Evolutionary conservation across 495 filamentous ascomycete species (phyloP), one percentile per base, ranked within the genome.

Genomic region (Xylaria sp.): DNA sequence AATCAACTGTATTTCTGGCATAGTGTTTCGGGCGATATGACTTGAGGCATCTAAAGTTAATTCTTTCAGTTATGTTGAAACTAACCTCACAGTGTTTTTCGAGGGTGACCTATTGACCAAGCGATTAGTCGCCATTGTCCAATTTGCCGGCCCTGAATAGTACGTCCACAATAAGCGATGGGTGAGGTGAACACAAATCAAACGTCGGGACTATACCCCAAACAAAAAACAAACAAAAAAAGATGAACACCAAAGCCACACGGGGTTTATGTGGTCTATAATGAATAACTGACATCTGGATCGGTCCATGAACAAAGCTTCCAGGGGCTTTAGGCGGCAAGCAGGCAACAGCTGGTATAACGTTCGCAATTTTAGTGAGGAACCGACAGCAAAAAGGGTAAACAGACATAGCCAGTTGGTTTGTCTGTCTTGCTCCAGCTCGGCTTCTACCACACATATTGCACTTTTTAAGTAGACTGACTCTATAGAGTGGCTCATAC

Each of bases 61-160:
- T 21, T 11, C 8, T 46, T 59, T 59, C 61, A 37, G 68, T 61
- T 66, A 46, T 48, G 68, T 64, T 52, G 46, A 58, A 70, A 44
- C 77, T 67, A 78, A 74, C 74, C 61, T 74, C 68, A 29, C 73
- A 61, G 65, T 64, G 37, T 68, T 69, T 72, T 69, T 70, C 59
- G 62, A 71, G 33, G 44, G 64, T 33, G 64, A 70, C 67, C n/a
- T 68, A 69, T 62, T 63, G 44, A 74, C 71, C 26, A 1, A 26
- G 57, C 17, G 33, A 59, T 62, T 26, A 14, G 63, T 44, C 41
- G 53, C 35, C 24, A 37, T 41, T 33, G 7, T 26, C 68, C 26
- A 52, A 50, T 33, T 15, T 40, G 3, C 15, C 40, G 17, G 35
- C 15, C 61, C 11, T 29, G 21, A 41, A 15, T 21, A n/a, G 7